These are phyloP conservation scores for Asterochloris sp. DNA, from an alignment of 139 green algal genomes.

Conservation along the genomic window DNA sequence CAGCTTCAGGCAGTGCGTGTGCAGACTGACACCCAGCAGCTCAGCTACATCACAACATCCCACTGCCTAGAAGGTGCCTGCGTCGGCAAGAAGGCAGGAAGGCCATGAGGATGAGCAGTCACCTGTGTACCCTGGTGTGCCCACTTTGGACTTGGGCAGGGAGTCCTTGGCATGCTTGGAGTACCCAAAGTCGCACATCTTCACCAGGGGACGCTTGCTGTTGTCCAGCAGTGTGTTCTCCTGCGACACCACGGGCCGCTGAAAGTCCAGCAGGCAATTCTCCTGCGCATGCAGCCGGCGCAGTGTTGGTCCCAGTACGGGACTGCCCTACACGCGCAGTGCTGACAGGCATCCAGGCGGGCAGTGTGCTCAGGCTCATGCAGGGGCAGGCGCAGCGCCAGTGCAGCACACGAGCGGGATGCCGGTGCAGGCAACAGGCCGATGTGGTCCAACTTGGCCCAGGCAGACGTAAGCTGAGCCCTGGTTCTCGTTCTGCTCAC, in stretches of 20 bases:
- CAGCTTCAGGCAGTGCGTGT: background rate
- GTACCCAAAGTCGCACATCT: constrained; percentile 94
- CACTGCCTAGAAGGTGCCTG: background rate
- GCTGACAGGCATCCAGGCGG: too few species aligned
- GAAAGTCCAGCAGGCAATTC: too few species aligned
- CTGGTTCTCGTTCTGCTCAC: too few species aligned
- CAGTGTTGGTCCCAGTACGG: too few species aligned
- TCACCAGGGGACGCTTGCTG: constrained; percentile 66
- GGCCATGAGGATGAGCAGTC: background rate
- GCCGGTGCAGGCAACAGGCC: too few species aligned
- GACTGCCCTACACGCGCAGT: too few species aligned
- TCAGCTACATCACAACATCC: background rate
- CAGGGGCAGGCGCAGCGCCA: too few species aligned
- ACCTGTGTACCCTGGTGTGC: constrained; percentile 57
- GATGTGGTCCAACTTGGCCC: too few species aligned
- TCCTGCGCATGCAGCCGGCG: too few species aligned
- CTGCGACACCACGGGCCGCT: constrained; percentile 30
- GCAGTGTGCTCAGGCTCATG: too few species aligned
- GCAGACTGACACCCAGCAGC: background rate
- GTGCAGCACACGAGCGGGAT: too few species aligned
- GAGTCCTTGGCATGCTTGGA: constrained; percentile 75
- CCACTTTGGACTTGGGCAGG: constrained; percentile 49
- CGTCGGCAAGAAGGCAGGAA: background rate
- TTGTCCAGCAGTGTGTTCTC: constrained; percentile 73
- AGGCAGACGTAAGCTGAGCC: too few species aligned